Evolutionary conservation across 2,329 filamentous ascomycete genomes (phyloP), one percentile per base, ranked within the genome.

Genomic region (Zymoseptoria passerinii): DNA sequence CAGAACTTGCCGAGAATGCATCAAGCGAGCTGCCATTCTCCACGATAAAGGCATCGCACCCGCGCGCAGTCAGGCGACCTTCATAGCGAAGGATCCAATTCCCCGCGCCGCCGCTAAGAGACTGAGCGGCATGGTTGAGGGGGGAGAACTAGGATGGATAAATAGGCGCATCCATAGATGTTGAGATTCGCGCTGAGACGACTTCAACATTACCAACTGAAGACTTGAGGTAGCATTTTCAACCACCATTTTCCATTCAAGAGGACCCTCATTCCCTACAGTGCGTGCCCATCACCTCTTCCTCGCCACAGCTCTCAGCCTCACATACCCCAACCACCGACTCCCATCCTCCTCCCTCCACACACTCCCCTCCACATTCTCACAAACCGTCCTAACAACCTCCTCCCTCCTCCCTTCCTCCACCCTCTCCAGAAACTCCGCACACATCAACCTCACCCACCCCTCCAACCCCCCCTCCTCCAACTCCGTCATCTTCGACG

Each of bases 361-460:
- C 57, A 83, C 82, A 4, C 84, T 79, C 48, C 75, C 75, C 63
- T 81, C 75, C 61, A 88, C 68, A 5, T 83, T 74, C 50, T 81
- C 78, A 4, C 78, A 77, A 7, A 81, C 77, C 72, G 85, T 82
- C 63, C 67, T 73, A 2, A 85, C 77, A 4, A 74, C 78, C 52
- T 72, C 75, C 60, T 85, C 83, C 61, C 80, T 78, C 71, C 76
- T 72, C 51, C 67, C 71, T 20, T 73, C 75, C 28, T 73, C 75
- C 1, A 86, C 68, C 1, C 72, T 75, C 61, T 85, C 81, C 55
- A 88, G 74, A 52, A 85, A 64, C 1, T 75, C 72, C 60, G 78
- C 80, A 1, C 80, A 84, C 78, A 89, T 84, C 58, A 89, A 70
- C 64, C 81, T 74, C 23, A 87, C 75, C 86, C 86, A 89, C 1